Conservation (phyloP, 805 yeast genomes). For the Yamadazyma insecticola region DNA sequence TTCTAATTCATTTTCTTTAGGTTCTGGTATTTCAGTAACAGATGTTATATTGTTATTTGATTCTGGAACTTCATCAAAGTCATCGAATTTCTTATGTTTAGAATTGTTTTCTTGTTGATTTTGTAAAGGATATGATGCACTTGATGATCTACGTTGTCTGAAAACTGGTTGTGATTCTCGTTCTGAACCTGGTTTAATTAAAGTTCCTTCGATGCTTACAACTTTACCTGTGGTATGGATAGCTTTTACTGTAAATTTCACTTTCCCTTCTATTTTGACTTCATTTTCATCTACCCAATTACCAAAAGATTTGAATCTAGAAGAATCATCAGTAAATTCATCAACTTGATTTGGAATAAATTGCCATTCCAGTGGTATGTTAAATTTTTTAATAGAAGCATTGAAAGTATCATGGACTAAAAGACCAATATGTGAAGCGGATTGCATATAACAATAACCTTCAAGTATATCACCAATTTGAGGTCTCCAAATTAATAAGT, state of each 20-base stretch:
- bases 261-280: conserved; percentile 73
- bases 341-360: conserved; percentile 79
- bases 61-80: conserved; percentile 18
- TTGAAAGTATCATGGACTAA: conserved; percentile 91
- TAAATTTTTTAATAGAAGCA: conserved; percentile 81
- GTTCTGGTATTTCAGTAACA: conserved; percentile 2
- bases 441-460: conserved; percentile 87
- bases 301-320: conserved; percentile 59
- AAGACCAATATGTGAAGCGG: conserved; percentile 91
- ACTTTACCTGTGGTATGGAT: conserved; percentile 76
- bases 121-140: no score
- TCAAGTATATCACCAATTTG: conserved; percentile 80
- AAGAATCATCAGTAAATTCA: conserved; percentile 13
- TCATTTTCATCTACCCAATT: conserved; percentile 83
- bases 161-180: conserved; percentile 52
- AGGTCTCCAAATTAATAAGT: conserved; percentile 86
- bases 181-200: conserved; percentile 56
- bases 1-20: conserved; percentile 9
- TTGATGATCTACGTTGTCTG: conserved; percentile 29
- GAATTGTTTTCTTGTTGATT: conserved; percentile 19
- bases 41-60: not conserved
- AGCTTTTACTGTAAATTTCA: conserved; percentile 68
- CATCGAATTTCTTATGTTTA: conserved; percentile 48
- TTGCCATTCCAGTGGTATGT: conserved; percentile 83
- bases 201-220: conserved; percentile 84